Evolutionary conservation across 805 yeast species (phyloP), one percentile per base, ranked within the genome.

Genomic region (Saccharomycopsis selenospora): DNA sequence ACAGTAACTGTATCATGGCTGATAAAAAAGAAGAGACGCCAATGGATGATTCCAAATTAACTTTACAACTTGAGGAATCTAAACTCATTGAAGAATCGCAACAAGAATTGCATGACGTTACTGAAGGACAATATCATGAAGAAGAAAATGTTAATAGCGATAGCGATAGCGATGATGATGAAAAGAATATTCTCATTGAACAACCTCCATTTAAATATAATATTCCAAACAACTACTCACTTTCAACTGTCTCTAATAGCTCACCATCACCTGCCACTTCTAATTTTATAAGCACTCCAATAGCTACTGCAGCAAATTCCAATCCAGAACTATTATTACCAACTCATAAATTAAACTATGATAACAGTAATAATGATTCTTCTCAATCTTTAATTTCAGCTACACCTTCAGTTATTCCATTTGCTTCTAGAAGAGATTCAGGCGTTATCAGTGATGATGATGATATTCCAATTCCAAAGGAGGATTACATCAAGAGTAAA

Each of bases 381-480:
- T 17, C 38, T 4, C 38, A 33, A 14, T 33, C 38, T 20, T 33
- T 33, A 14, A 33, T 33, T 17, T 33, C 38, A 14, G 20, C 38
- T 33, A n/a, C n/a, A n/a, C 38, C 38, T 33, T 14, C 38, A 10
- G n/a, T 20, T 33, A 33, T 33, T 14, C n/a, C 17, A 14, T 17
- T 20, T 33, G 38, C n/a, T 11, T 18, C 47, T 36, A 24, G 40
- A 33, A 11, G 8, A 4, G 42, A 40, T n/a, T 10, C 22, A 20
- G 53, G 18, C 2, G 45, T 36, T 22, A 28, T 43, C 14, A 40
- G 47, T 17, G 48, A 46, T 36, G 55, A 43, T 25, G 55, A 52
- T n/a, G 53, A 52, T 33, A 52, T 52, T 18, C 53, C 53, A 7
- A 27, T 51, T 36, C 55, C 55, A 18, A 51, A 51, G 36, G 55